Evolutionary conservation across 2,329 filamentous ascomycete genomes (phyloP).

Genomic region (Trichoderma afroharzianum): DNA sequence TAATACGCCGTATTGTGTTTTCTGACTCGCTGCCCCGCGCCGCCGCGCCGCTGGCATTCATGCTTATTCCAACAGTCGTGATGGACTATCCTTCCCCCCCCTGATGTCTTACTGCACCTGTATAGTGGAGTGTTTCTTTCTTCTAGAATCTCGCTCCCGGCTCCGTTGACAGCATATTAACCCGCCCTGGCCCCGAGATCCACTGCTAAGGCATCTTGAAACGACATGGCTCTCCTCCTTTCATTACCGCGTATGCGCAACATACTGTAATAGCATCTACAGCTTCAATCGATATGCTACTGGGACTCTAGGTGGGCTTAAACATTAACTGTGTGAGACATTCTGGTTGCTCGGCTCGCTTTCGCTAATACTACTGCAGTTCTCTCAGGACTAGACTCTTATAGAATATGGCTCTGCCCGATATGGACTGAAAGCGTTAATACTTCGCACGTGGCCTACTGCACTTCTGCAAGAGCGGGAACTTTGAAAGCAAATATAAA

Average conservation of each 20-base stretch:
- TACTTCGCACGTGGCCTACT: background rate
- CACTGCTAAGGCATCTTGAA: slow-evolving; percentile 22
- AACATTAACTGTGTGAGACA: background rate
- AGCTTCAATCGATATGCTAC: background rate
- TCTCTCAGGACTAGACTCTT: background rate
- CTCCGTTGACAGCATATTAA: slow-evolving; percentile 13
- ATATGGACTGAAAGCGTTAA: background rate
- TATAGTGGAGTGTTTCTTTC: background rate
- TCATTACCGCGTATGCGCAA: slow-evolving; percentile 4
- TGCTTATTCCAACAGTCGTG: background rate
- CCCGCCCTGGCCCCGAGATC: slow-evolving; percentile 19
- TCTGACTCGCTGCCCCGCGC: slow-evolving; percentile 11
- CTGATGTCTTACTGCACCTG: background rate
- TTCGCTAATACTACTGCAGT: background rate
- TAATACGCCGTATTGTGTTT: background rate
- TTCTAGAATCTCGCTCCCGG: slow-evolving; percentile 10
- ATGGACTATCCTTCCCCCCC: background rate
- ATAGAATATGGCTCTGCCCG: background rate
- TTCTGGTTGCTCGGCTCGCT: background rate
- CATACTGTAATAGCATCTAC: slow-evolving; percentile 18
- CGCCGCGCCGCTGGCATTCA: slow-evolving; percentile 9
- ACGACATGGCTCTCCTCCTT: slow-evolving; percentile 24
- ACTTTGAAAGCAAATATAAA: slow-evolving; percentile 1
- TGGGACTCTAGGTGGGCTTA: background rate
- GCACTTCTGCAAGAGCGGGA: background rate